Base-by-base conservation (phyloP, 2,329 filamentous ascomycete genomes). In the Colletotrichum sp. region DNA sequence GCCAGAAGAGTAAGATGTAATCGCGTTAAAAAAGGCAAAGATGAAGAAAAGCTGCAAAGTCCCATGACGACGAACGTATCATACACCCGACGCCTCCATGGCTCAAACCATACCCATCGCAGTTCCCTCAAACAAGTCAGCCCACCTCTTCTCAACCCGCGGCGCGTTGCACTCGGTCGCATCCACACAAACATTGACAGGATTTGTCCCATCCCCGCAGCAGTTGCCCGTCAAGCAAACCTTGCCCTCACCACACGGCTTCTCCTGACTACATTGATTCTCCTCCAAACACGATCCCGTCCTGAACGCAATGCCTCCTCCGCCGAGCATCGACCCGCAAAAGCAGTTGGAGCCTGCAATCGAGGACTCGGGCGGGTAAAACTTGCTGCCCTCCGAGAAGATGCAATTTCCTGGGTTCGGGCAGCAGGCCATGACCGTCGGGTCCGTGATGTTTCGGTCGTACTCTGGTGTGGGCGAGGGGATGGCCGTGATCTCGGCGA, bases 341-440 rank as follows among this genome's bases (percentile, higher is more conserved):
- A 86, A 78, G 55, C 85, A 86, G 9, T 79, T 79, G 8, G 83
- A 82, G 9, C 78, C 78, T 1, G 71, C 62, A 7, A 87, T 76
- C 27, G 80, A 66, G 27, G 85, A 83, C 22, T 80, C 79, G 36
- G 69, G 59, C 0, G 83, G 84, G 75, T 86, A 86, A 39, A 81
- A 85, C 4, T 75, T 78, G 3, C 75, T 79, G 3, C 69, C 77
- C 5, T 75, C 71, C 2, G 76, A 73, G 15, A 78, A 66, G 22
- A 34, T 69, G 44, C n/a, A 81, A 55, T 39, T 75, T 74, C 52
- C 80, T 78, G 68, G 64, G 29, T 78, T 77, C 12, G 81, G 74
- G 27, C 85, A 86, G 76, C 85, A 86, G 1, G 85, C 84, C 1
- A 79, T 67, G 39, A 79, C 78, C 2, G 79, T 76, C 0, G 84